Evolutionary conservation across 2,329 filamentous ascomycete genomes (phyloP), one percentile per base, ranked within the genome.

Genomic region (Gliomastix tumulicola): DNA sequence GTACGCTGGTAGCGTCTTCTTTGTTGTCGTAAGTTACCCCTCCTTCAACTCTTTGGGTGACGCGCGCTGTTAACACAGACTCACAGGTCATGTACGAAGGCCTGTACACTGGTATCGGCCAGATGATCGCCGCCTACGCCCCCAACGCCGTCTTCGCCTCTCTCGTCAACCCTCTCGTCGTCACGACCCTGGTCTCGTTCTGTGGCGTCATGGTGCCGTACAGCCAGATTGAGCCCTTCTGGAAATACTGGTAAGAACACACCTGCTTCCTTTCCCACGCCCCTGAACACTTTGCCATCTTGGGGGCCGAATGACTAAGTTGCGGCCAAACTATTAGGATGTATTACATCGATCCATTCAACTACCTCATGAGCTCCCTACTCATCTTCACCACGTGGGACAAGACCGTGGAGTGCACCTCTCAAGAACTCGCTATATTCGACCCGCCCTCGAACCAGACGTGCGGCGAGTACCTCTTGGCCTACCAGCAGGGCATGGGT

Each of bases 191-290:
- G 4, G 69, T 85, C 9, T 74, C 72, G 2, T 88, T 89, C 63
- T 87, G 82, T 47, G 84, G 84, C 43, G 81, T 88, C 2, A 65
- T 87, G 6, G 82, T 88, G 0, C 82, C 82, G 0, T 85, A 81
- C 43, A 49, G 49, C 0, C 67, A 69, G 19, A 67, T 88, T 16
- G 72, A 77, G 9, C 47, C 56, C 1, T 88, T 88, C 56, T 88
- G 84, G 84, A 62, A 65, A 18, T 71, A 70, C 44, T 84, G 78
- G 76, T 70, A 82, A 5, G 23, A 12, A 8, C n/a, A 27, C 4
- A 27, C 15, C 7, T 15, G 23, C 34, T 28, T 17, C 13, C 21
- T 16, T 5, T 30, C 22, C 17, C n/a, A n/a, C n/a, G n/a, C n/a
- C n/a, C n/a, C n/a, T n/a, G n/a, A n/a, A n/a, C n/a, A n/a, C n/a